A percentile compares a stretch with the other conserved stretches of the same genome.
Evolutionary conservation across 148 eudicot species (phyloP).

Genomic region (Chenopodium quinoa): DNA sequence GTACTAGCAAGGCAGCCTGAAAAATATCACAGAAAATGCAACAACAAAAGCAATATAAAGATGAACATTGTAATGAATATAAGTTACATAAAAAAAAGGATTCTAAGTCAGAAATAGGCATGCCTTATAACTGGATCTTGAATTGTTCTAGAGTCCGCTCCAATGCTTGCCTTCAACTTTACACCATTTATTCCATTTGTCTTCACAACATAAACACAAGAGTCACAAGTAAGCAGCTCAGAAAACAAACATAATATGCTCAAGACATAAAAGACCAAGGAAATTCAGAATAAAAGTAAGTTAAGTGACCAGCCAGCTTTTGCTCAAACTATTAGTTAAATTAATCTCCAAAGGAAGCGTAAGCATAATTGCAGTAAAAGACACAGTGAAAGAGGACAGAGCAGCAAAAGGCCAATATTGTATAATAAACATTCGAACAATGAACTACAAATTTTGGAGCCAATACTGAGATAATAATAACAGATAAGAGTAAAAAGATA

Average conservation of each 20-base stretch:
- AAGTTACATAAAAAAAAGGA: background rate
- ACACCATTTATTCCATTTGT: conserved; percentile 33
- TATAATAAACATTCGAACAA: background rate
- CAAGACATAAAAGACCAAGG: background rate
- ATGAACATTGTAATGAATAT: conserved; percentile 18
- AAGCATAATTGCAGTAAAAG: background rate
- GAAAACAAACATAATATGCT: background rate
- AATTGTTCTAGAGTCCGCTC: conserved; percentile 32
- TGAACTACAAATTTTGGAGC: background rate
- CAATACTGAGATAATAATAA: conserved; percentile 5
- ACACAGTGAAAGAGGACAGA: background rate
- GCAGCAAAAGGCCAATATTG: background rate
- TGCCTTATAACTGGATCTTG: conserved; percentile 46
- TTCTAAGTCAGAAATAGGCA: conserved; percentile 17
- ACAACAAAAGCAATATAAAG: conserved; percentile 43
- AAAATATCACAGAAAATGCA: conserved; percentile 19
- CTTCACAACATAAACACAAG: conserved; percentile 32
- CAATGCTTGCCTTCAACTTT: conserved; percentile 29
- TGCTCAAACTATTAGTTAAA: background rate
- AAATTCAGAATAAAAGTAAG: background rate
- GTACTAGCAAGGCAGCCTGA: conserved; percentile 47
- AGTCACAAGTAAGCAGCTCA: conserved; percentile 6
- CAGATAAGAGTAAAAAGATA: conserved; percentile 12
- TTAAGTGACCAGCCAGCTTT: background rate
- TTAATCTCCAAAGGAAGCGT: background rate